Conservation (phyloP, 2,329 filamentous ascomycete genomes). For the Aciculosporium take region DNA sequence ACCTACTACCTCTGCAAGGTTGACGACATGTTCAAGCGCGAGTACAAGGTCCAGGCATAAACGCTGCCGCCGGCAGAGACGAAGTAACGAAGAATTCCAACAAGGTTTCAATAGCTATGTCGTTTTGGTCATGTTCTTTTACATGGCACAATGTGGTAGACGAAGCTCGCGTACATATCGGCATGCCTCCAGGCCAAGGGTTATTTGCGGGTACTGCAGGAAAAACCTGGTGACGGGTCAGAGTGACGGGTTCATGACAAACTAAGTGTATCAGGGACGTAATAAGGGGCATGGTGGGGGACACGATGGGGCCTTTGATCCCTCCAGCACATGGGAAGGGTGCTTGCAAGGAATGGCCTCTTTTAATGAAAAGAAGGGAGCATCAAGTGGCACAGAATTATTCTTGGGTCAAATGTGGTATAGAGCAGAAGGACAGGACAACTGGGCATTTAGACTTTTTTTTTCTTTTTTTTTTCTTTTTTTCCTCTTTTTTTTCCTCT, state of each 20-base stretch:
- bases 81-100: background rate
- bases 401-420: constrained; percentile 1
- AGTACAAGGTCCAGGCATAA: constrained; percentile 63
- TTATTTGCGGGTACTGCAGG: background rate
- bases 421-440: constrained; percentile 3
- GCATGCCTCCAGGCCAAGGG: constrained; percentile 3
- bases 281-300: constrained; percentile 5
- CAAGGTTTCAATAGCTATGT: constrained; percentile 2
- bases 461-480: background rate
- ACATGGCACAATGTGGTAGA: background rate
- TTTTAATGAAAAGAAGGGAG: background rate
- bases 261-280: constrained; percentile 5
- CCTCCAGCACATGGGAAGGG: background rate
- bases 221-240: background rate
- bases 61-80: constrained; percentile 1
- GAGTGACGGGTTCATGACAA: constrained; percentile 4
- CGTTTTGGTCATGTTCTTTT: constrained; percentile 3
- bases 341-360: background rate
- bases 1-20: constrained; percentile 70
- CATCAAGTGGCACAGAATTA: background rate
- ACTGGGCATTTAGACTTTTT: background rate
- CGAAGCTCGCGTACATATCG: constrained; percentile 3
- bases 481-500: background rate
- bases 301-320: constrained; percentile 6
- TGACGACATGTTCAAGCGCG: constrained; percentile 75